phyloP scores from a whole-genome alignment of 2,329 filamentous ascomycete genomes.

The Diplocarpon rosae region DNA sequence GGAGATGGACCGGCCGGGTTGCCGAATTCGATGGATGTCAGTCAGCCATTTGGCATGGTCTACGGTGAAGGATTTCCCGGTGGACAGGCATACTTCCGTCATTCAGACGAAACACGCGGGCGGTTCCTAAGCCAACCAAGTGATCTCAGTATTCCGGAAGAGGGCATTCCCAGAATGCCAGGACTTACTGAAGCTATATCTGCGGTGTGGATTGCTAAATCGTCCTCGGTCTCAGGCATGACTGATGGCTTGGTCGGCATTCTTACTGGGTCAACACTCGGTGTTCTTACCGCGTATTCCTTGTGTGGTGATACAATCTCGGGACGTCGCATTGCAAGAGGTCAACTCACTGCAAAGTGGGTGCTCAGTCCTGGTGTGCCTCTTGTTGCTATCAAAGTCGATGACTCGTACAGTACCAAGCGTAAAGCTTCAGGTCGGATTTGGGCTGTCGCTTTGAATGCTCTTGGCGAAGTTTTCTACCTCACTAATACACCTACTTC shows the following conservation, averaged over 20 bases:
- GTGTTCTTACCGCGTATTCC: constrained; percentile 73
- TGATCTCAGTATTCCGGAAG: constrained; percentile 48
- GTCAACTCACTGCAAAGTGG: constrained; percentile 82
- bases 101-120: constrained; percentile 62
- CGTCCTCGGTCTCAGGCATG: constrained; percentile 54
- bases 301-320: constrained; percentile 44
- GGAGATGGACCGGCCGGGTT: constrained; percentile 68
- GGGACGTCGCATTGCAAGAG: constrained; percentile 55
- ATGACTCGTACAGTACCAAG: constrained; percentile 67
- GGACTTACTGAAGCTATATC: constrained; percentile 60
- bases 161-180: constrained; percentile 68
- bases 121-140: constrained; percentile 58
- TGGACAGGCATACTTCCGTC: constrained; percentile 69
- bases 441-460: constrained; percentile 91
- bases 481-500: constrained; percentile 58
- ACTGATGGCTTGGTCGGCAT: constrained; percentile 75
- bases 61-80: constrained; percentile 80
- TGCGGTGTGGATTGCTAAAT: constrained; percentile 85
- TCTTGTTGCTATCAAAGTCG: constrained; percentile 71
- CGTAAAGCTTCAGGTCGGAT: constrained; percentile 60
- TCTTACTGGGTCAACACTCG: constrained; percentile 71
- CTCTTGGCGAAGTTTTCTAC: constrained; percentile 84
- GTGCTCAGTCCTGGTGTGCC: constrained; percentile 85
- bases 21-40: constrained; percentile 85
- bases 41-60: constrained; percentile 71